phyloP scores from a whole-genome alignment of 768 basidiomycete species.

The Amanita jacksonii region DNA sequence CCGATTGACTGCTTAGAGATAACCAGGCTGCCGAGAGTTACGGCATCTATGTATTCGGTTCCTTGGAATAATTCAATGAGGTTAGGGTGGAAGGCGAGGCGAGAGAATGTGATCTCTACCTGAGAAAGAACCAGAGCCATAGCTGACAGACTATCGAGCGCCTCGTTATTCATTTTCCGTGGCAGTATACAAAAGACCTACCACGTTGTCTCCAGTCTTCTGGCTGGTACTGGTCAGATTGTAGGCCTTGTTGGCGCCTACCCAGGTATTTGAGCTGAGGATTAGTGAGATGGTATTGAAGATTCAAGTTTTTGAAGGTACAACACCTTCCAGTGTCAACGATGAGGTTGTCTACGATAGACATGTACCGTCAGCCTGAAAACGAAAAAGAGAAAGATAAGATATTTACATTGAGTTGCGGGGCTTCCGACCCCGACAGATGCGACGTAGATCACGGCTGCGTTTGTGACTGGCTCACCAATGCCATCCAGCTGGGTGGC shows the following conservation, averaged over 20 bases:
- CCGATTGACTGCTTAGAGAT: slow-evolving; percentile 51
- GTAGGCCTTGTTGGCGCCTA: slow-evolving; percentile 43
- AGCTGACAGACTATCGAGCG: slow-evolving; percentile 35
- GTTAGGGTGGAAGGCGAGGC: neutral
- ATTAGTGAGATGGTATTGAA: slow-evolving; percentile 16
- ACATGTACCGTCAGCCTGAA: too few relatives aligned
- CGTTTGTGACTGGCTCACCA: slow-evolving; percentile 27
- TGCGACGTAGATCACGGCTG: slow-evolving; percentile 35
- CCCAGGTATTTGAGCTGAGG: slow-evolving; percentile 71
- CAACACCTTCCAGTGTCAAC: slow-evolving; percentile 49
- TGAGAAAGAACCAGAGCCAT: slow-evolving; percentile 54
- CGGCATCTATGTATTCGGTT: slow-evolving; percentile 41
- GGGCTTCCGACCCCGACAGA: slow-evolving; percentile 46
- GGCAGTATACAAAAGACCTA: slow-evolving; percentile 18
- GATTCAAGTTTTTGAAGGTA: neutral
- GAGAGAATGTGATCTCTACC: too few relatives aligned
- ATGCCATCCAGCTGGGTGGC: slow-evolving; percentile 16
- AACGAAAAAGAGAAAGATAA: too few relatives aligned
- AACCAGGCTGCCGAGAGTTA: slow-evolving; percentile 43
- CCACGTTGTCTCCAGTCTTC: slow-evolving; percentile 37
- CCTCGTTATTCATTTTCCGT: neutral
- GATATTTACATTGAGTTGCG: slow-evolving; percentile 39
- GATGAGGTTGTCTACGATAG: slow-evolving; percentile 40
- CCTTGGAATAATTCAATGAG: slow-evolving; percentile 17
- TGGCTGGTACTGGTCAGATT: slow-evolving; percentile 38